A percentile compares a stretch with the other conserved stretches of the same genome.
Conservation (phyloP, 805 yeast species). For the Ogataea parapolymorpha region DNA sequence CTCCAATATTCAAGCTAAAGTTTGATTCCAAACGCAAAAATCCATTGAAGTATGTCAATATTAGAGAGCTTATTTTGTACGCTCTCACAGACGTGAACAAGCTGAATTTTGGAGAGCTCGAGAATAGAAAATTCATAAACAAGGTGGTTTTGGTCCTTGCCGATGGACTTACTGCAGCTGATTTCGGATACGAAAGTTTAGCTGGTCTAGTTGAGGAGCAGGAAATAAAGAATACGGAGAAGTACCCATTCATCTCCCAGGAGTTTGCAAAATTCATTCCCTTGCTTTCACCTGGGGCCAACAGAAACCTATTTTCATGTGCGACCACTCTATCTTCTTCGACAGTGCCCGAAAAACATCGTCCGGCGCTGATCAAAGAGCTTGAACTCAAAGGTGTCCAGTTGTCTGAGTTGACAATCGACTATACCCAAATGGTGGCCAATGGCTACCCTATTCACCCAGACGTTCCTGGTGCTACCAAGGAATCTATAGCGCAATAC, state of each 20-base stretch:
- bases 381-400: constrained; percentile 38
- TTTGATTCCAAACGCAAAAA: background rate
- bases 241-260: constrained; percentile 35
- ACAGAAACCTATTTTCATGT: constrained; percentile 50
- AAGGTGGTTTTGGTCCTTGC: constrained; percentile 56
- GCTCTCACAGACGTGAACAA: constrained; percentile 39
- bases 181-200: constrained; percentile 36
- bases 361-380: constrained; percentile 32
- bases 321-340: constrained; percentile 51
- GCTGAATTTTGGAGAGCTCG: constrained; percentile 50
- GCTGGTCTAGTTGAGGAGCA: constrained; percentile 2
- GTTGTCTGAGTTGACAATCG: constrained; percentile 52
- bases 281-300: constrained; percentile 63
- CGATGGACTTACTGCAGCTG: constrained; percentile 57
- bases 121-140: constrained; percentile 45
- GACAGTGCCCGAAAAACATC: constrained; percentile 59
- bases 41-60: constrained; percentile 25
- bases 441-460: constrained; percentile 59
- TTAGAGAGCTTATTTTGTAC: constrained; percentile 46
- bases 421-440: constrained; percentile 43
- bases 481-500: constrained; percentile 16
- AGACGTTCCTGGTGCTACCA: constrained; percentile 24
- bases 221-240: constrained; percentile 1
- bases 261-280: constrained; percentile 46
- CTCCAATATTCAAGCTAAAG: constrained; percentile 19